Evolutionary conservation across 2,329 filamentous ascomycete genomes (phyloP), one percentile per base, ranked within the genome.

Genomic region (Arthrinium phaeospermum): DNA sequence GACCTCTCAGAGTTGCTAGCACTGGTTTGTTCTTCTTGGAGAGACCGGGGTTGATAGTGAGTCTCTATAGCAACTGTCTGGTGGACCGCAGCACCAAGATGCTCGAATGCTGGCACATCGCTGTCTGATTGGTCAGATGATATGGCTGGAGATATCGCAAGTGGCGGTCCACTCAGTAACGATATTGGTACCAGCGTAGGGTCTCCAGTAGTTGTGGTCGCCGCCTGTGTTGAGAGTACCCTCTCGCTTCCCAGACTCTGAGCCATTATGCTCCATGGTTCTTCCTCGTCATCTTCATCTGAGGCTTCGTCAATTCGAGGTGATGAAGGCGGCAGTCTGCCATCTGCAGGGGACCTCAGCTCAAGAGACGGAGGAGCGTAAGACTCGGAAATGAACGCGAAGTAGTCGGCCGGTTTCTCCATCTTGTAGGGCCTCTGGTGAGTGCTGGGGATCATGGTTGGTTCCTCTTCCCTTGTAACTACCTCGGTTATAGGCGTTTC

Each of bases 1-100:
- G 85, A 86, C 22, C 79, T 77, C 41, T 80, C 79, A 0, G 83
- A 84, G 14, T 79, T 81, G 46, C 81, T 79, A 7, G 75, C 76
- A 64, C 78, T 80, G 22, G 77, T 75, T 10, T 78, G 75, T 1
- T 76, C 77, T 37, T 79, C 74, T 37, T 75, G 57, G 10, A 64
- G 57, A 41, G 57, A 64, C 10, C 13, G 57, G n/a, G 57, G 19
- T 19, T 64, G 57, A 24, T 64, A 41, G 10, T 13, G 57, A 41
- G 57, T 24, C 34, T 64, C 34, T 24, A 41, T 34, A 8, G 19
- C 19, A 37, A 7, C 10, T 41, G 34, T 14, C 19, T 12, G 34
- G 22, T 64, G 57, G 7, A 19, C 34, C 19, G 10, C 34, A 64
- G n/a, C 57, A 41, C 30, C 57, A 41, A 64, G 57, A 24, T 77